Conservation (phyloP, 225 moss, liverwort and hornwort species). For the Ulota crispa region DNA sequence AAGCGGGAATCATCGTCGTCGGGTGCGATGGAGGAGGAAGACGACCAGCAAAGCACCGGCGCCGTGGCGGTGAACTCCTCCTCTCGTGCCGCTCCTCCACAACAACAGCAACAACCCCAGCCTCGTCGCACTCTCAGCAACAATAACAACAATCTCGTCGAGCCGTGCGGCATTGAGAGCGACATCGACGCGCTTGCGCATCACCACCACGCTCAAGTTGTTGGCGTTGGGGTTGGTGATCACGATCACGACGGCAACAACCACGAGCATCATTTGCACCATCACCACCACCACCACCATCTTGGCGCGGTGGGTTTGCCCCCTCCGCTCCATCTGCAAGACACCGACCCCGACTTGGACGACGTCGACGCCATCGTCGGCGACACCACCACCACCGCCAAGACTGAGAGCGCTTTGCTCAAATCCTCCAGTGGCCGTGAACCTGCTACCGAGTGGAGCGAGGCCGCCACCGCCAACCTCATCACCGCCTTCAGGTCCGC, state of each 20-base stretch:
- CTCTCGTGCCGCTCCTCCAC: constrained; percentile 6
- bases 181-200: constrained; percentile 29
- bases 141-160: not conserved
- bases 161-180: constrained; percentile 4
- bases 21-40: constrained; percentile 51
- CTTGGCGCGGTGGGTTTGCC: constrained; percentile 35
- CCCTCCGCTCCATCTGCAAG: constrained; percentile 40
- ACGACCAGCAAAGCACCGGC: constrained; percentile 52
- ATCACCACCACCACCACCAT: constrained; percentile 47
- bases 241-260: constrained; percentile 26
- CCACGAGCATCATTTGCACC: constrained; percentile 32
- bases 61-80: constrained; percentile 29
- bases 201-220: constrained; percentile 16
- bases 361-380: constrained; percentile 46
- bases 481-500: constrained; percentile 57
- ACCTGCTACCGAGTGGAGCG: constrained; percentile 72
- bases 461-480: constrained; percentile 46
- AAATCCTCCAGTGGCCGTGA: constrained; percentile 48
- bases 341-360: constrained; percentile 54
- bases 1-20: constrained; percentile 11
- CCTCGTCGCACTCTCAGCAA: not conserved
- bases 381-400: constrained; percentile 1
- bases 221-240: constrained; percentile 17
- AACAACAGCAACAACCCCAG: not conserved
- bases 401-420: constrained; percentile 39